These are phyloP conservation scores for Phytophthora nicotianae DNA, from an alignment of 352 stramenopile species.

Conservation along the genomic window DNA sequence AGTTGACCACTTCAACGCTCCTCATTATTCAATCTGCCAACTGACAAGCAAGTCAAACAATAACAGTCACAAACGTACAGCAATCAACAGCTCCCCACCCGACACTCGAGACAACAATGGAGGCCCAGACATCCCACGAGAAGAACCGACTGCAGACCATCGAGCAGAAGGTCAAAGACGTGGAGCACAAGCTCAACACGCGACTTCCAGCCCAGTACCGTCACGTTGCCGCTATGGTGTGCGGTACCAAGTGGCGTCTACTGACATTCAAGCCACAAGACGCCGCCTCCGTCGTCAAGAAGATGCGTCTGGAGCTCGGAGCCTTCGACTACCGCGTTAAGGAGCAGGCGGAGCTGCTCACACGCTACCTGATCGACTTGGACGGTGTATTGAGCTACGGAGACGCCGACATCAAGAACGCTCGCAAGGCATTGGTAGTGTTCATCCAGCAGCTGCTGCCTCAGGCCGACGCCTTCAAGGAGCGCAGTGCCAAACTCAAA, in stretches of 20 bases:
- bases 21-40: slow-evolving; percentile 38
- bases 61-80: slow-evolving; percentile 1
- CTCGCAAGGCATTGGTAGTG: slow-evolving; percentile 61
- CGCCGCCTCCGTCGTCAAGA: slow-evolving; percentile 33
- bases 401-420: slow-evolving; percentile 49
- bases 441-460: slow-evolving; percentile 52
- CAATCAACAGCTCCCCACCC: neutral
- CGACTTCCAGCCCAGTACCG: slow-evolving; percentile 42
- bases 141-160: slow-evolving; percentile 53
- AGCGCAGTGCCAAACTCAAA: slow-evolving; percentile 48
- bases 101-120: slow-evolving; percentile 25
- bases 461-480: slow-evolving; percentile 51
- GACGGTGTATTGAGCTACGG: slow-evolving; percentile 71
- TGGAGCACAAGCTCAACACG: slow-evolving; percentile 47
- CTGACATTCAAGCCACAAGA: slow-evolving; percentile 19
- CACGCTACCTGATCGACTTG: slow-evolving; percentile 54
- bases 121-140: slow-evolving; percentile 33
- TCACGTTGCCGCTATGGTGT: slow-evolving; percentile 40
- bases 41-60: slow-evolving; percentile 23
- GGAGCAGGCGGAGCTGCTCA: slow-evolving; percentile 68
- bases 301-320: slow-evolving; percentile 53
- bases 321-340: slow-evolving; percentile 65
- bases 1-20: slow-evolving; percentile 23
- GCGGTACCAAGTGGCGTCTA: slow-evolving; percentile 56
- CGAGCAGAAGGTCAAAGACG: slow-evolving; percentile 41